Conservation (phyloP, 2,329 filamentous ascomycete genomes). For the Alternaria consortialis region DNA sequence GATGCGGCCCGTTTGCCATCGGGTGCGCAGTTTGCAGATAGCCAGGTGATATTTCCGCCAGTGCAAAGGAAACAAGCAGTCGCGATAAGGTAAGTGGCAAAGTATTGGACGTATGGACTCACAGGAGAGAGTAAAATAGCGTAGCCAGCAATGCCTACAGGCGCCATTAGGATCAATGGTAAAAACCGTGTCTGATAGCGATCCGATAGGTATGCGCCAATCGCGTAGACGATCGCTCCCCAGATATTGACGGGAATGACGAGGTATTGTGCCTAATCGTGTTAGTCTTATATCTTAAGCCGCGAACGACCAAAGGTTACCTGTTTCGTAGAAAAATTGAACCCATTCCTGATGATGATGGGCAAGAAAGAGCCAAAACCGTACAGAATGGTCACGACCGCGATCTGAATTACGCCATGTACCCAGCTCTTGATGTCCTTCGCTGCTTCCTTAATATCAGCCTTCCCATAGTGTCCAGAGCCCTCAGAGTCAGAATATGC, state of each 20-base stretch:
- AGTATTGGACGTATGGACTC: constrained; percentile 38
- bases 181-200: constrained; percentile 51
- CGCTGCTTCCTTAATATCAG: constrained; percentile 44
- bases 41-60: constrained; percentile 47
- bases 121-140: constrained; percentile 42
- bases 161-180: constrained; percentile 45
- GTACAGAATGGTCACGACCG: constrained; percentile 52
- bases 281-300: background rate
- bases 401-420: constrained; percentile 52
- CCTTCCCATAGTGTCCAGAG: constrained; percentile 38
- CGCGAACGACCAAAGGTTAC: constrained; percentile 20
- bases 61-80: constrained; percentile 48
- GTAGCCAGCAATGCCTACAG: constrained; percentile 44
- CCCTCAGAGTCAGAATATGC: constrained; percentile 44
- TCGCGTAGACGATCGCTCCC: constrained; percentile 52
- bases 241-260: constrained; percentile 55
- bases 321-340: constrained; percentile 52
- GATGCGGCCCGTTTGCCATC: constrained; percentile 47
- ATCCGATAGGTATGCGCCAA: constrained; percentile 53
- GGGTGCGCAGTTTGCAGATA: constrained; percentile 42
- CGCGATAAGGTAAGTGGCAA: constrained; percentile 46
- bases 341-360: constrained; percentile 54
- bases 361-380: constrained; percentile 54
- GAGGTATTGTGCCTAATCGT: constrained; percentile 44
- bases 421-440: constrained; percentile 46